Conservation (phyloP, 106 monocot genomes). For the Dendrobium officinale region DNA sequence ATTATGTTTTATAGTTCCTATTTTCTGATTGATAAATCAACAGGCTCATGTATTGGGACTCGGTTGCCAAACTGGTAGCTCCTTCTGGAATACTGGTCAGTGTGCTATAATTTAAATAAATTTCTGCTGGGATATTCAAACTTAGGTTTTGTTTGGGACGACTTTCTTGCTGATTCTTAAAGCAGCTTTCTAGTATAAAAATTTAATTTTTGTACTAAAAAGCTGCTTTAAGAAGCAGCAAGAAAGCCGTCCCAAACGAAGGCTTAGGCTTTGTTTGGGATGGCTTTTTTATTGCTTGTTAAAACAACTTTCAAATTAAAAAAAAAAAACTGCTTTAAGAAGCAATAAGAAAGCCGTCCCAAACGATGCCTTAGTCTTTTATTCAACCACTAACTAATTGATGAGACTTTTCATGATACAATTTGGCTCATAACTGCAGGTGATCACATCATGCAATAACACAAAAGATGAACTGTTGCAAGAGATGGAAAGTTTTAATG, state of each 20-base stretch:
- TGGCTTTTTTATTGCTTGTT: no score
- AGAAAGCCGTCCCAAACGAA: no score
- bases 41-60: constrained; percentile 91
- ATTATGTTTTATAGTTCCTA: background rate
- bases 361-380: background rate
- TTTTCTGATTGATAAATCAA: background rate
- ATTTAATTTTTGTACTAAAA: no score
- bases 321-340: no score
- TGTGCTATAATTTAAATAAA: background rate
- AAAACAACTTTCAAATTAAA: no score
- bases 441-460: constrained; percentile 60
- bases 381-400: background rate
- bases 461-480: constrained; percentile 59
- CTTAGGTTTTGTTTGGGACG: background rate
- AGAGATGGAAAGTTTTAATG: constrained; percentile 54
- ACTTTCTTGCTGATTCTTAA: no score
- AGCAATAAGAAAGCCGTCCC: no score
- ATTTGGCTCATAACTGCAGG: constrained; percentile 18
- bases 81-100: constrained; percentile 76
- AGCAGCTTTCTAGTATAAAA: no score
- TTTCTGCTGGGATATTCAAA: background rate
- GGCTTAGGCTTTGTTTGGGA: no score
- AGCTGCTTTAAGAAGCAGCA: no score
- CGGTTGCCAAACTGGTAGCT: constrained; percentile 64
- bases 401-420: background rate